These are phyloP conservation scores for Jimgerdemannia flammicorona DNA, from an alignment of 192 early-diverging fungal species.

Conservation along the genomic window DNA sequence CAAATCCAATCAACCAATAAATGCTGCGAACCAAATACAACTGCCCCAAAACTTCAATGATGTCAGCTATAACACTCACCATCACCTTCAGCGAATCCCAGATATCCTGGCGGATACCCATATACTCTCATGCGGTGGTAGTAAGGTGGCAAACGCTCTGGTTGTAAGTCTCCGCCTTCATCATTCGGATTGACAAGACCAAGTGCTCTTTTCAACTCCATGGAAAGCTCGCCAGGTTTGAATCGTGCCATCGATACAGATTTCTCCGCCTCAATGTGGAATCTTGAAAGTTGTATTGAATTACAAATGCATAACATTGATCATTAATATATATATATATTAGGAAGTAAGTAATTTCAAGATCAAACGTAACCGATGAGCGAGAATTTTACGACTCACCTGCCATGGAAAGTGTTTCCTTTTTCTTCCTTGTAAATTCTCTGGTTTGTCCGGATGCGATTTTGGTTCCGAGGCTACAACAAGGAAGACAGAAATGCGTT, in stretches of 20 bases:
- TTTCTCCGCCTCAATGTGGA: background rate
- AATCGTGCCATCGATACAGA: conserved; percentile 1
- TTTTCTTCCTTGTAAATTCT: background rate
- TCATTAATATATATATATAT: too few species aligned
- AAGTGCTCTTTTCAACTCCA: conserved; percentile 9
- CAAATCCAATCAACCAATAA: background rate
- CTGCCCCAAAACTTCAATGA: too few species aligned
- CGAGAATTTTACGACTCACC: background rate
- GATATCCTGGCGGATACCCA: conserved; percentile 11
- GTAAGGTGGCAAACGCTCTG: background rate
- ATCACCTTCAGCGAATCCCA: background rate
- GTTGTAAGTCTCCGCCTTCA: background rate
- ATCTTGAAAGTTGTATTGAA: background rate
- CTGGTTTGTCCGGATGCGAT: background rate
- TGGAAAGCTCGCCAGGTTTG: conserved; percentile 5
- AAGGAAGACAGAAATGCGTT: background rate
- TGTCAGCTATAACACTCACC: background rate
- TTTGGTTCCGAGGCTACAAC: background rate
- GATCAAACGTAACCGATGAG: too few species aligned
- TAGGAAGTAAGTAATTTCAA: too few species aligned
- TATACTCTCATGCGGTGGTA: conserved; percentile 7
- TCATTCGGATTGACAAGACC: conserved; percentile 3
- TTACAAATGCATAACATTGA: background rate
- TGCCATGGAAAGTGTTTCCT: background rate
- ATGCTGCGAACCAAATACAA: background rate